Evolutionary conservation across 129 eudicot species (phyloP).

Genomic region (Silybum marianum): DNA sequence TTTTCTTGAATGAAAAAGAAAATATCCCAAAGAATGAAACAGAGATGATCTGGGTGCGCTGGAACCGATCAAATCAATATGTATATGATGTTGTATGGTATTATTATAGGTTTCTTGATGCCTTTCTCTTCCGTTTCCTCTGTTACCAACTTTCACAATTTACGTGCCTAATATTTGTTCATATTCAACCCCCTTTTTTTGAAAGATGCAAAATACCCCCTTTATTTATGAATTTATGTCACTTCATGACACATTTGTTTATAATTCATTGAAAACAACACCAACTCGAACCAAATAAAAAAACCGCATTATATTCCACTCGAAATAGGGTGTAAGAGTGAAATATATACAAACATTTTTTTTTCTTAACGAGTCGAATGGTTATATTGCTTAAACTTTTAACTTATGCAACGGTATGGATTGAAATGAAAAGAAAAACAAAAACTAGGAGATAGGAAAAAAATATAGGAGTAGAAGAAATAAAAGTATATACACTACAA

Average conservation of each 20-base stretch:
- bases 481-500: too few relatives aligned
- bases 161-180: neutral
- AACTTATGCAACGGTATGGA: too few relatives aligned
- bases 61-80: constrained; percentile 19
- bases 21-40: constrained; percentile 33
- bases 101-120: constrained; percentile 35
- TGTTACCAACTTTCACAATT: constrained; percentile 27
- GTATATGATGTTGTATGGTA: constrained; percentile 19
- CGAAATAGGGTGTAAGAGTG: neutral
- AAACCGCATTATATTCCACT: neutral
- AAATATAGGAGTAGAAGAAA: too few relatives aligned
- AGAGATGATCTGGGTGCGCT: constrained; percentile 14
- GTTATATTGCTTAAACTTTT: neutral
- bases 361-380: neutral
- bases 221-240: neutral
- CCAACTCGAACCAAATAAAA: neutral
- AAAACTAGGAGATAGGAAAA: too few relatives aligned
- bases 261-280: neutral
- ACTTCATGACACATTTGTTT: neutral
- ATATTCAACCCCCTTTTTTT: neutral
- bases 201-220: neutral
- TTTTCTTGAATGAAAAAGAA: constrained; percentile 28
- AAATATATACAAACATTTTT: neutral
- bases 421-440: too few relatives aligned
- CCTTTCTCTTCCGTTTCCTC: constrained; percentile 18